Conservation (phyloP, 129 eudicot genomes). For the Smallanthus sonchifolius region DNA sequence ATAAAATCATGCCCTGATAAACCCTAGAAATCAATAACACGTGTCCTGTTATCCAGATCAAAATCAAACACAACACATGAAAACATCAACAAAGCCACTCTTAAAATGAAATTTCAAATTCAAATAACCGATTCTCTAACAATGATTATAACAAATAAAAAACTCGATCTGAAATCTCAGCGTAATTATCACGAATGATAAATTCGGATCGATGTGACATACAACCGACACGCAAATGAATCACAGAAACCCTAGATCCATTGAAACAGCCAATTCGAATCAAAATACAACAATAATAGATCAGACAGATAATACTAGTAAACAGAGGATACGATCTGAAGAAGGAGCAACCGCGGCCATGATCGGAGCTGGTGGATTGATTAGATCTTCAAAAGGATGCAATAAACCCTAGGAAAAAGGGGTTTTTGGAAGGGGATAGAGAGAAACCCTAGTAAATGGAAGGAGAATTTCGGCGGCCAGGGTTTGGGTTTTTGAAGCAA, state of each 20-base stretch:
- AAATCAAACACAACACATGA: neutral
- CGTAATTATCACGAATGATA: neutral
- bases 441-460: constrained; percentile 23
- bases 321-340: constrained; percentile 66
- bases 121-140: neutral
- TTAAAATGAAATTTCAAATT: neutral
- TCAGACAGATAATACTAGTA: neutral
- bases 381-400: constrained; percentile 25
- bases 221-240: neutral
- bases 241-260: constrained; percentile 5
- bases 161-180: neutral
- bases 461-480: constrained; percentile 29
- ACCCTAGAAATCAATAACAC: neutral
- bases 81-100: neutral
- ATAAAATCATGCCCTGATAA: neutral
- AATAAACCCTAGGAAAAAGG: constrained; percentile 18
- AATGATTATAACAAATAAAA: neutral
- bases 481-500: constrained; percentile 46
- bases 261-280: neutral
- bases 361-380: constrained; percentile 12
- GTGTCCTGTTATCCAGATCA: neutral
- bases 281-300: neutral
- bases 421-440: constrained; percentile 20
- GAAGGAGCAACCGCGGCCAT: constrained; percentile 71
- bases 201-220: neutral